These are phyloP conservation scores for Rhodamnia argentea DNA, from an alignment of 345 rosid genomes.

Conservation along the genomic window DNA sequence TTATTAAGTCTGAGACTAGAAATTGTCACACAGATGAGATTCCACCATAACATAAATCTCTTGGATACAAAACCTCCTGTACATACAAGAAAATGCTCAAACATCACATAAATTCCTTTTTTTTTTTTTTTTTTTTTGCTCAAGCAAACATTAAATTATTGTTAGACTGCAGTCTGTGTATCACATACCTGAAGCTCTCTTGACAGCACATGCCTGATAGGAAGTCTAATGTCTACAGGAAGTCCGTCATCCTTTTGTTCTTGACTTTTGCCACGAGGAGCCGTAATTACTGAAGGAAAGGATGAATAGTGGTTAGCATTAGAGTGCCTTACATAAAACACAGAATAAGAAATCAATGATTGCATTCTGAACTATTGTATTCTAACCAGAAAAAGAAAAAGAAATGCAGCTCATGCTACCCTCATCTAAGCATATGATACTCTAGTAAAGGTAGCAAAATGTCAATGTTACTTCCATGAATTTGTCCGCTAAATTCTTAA, in stretches of 20 bases:
- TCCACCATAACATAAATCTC: neutral
- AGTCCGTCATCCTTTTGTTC: conserved; percentile 56
- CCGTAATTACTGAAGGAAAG: conserved; percentile 42
- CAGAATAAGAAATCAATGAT: neutral
- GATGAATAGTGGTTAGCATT: conserved; percentile 5
- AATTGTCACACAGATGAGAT: neutral
- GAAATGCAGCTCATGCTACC: neutral
- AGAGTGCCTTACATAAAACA: neutral
- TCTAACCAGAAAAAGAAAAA: neutral
- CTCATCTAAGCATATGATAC: neutral
- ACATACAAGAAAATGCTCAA: neutral
- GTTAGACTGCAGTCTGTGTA: conserved; percentile 29
- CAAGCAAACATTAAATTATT: neutral
- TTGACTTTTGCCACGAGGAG: conserved; percentile 44
- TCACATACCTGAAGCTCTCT: conserved; percentile 81
- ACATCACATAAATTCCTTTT: neutral
- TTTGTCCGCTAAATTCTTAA: neutral
- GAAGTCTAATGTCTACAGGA: conserved; percentile 76
- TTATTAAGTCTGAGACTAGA: neutral
- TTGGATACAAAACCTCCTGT: neutral
- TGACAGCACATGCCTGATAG: conserved; percentile 78
- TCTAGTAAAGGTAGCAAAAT: neutral
- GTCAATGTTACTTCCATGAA: neutral
- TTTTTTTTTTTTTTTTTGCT: neutral
- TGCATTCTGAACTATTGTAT: neutral